These are phyloP conservation scores for Chenopodium formosanum DNA, from an alignment of 148 eudicot genomes.

Conservation along the genomic window DNA sequence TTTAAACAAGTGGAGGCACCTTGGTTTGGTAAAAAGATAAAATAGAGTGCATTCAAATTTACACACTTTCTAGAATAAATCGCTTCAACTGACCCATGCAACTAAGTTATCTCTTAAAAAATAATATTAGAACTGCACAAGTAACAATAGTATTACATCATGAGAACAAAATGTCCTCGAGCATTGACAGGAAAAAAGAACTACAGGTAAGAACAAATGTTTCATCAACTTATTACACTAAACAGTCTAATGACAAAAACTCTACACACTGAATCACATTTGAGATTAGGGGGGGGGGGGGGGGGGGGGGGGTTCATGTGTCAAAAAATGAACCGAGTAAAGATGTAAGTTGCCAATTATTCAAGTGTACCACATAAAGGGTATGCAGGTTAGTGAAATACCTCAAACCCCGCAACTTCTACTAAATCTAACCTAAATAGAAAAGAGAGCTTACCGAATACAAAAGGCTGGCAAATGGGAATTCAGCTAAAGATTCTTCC, in stretches of 20 bases:
- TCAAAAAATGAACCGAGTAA: background rate
- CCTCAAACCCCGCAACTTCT: background rate
- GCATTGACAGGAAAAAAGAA: too few species aligned
- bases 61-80: too few species aligned
- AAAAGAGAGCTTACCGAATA: slow-evolving; percentile 51
- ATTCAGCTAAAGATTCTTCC: slow-evolving; percentile 90
- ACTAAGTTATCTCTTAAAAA: too few species aligned
- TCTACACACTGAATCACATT: background rate
- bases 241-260: background rate
- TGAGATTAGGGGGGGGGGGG: background rate
- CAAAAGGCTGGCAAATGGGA: slow-evolving; percentile 82
- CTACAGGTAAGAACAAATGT: background rate
- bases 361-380: background rate
- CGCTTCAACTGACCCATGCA: too few species aligned
- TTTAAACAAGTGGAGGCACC: too few species aligned
- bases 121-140: too few species aligned
- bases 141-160: too few species aligned
- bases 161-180: too few species aligned
- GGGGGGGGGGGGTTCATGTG: background rate
- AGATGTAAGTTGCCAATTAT: background rate
- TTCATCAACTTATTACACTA: background rate
- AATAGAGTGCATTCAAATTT: too few species aligned
- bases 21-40: too few species aligned
- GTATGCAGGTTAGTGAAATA: background rate
- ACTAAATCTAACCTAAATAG: slow-evolving; percentile 4